Evolutionary conservation across 1,284 basidiomycete genomes (phyloP), one percentile per base, ranked within the genome.

Genomic region (Ceratobasidium sp.): DNA sequence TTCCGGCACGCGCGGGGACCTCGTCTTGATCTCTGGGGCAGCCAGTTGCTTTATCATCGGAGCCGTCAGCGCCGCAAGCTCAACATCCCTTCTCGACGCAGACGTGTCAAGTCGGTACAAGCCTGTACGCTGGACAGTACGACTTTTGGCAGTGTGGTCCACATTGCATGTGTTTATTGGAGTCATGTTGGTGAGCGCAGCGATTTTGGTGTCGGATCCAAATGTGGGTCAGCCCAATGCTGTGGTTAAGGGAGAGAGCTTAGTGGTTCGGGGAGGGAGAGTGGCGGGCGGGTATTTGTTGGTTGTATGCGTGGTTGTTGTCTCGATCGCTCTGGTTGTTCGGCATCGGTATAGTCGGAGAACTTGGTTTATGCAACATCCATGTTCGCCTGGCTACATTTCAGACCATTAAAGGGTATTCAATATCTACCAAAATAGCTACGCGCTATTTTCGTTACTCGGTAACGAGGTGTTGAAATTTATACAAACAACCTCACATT

Each of bases 181-280:
- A n/a, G 37, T 68, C 22, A 68, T 68, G 65, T 29, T 68, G 13
- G 51, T 68, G 19, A 68, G 65, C 34, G 51, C 51, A 7, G 65
- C 65, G 6, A 68, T 68, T 29, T 27, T 68, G 27, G 51, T 56
- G 9, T 16, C 56, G 13, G 65, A 68, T 56, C 48, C 63, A 22
- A 65, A 51, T 39, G 48, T 19, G 31, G 48, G 46, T n/a, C 27
- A 37, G 9, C 63, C 63, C 2, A n/a, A 8, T 3, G 29, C 56
- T 5, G 34, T 31, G 19, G 37, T 58, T 1, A 39, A 58, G 9
- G 63, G 29, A 56, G 31, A n/a, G 3, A 37, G 27, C 5, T 68
- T 65, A 11, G 13, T 4, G 11, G 29, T 51, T 7, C n/a, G 5
- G 14, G 39, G 11, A 9, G 63, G 48, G 24, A 19, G 63, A 14